A percentile compares a stretch with the other conserved stretches of the same genome.
These are phyloP conservation scores for Acacia melanoxylon DNA, from an alignment of 306 rosid species.

Conservation along the genomic window DNA sequence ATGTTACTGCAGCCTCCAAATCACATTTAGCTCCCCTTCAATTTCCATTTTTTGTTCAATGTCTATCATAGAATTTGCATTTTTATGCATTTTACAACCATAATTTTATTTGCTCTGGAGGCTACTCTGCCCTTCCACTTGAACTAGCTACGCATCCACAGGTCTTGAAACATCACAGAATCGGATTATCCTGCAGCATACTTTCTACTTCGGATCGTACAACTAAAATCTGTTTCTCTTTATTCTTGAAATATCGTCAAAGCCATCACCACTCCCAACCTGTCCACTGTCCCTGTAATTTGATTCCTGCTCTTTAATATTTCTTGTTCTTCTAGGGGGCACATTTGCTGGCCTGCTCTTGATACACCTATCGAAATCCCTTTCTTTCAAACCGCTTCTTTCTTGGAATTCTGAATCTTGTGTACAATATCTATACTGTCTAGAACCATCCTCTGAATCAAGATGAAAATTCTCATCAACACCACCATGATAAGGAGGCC, in stretches of 20 bases:
- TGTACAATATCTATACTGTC: conserved; percentile 68
- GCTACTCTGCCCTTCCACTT: neutral
- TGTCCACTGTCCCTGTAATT: conserved; percentile 73
- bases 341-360: conserved; percentile 64
- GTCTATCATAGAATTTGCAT: neutral
- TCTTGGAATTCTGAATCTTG: conserved; percentile 79
- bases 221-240: conserved; percentile 77
- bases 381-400: conserved; percentile 66
- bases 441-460: conserved; percentile 59
- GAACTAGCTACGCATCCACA: neutral
- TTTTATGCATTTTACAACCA: neutral
- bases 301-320: conserved; percentile 70
- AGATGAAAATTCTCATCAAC: conserved; percentile 65
- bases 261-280: conserved; percentile 66
- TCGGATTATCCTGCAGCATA: conserved; percentile 17
- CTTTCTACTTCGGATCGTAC: neutral
- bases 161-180: too few species aligned
- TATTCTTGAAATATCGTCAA: conserved; percentile 66
- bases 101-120: neutral
- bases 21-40: neutral
- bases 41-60: too few species aligned
- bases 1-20: neutral
- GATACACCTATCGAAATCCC: conserved; percentile 67
- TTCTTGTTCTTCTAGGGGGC: conserved; percentile 71
- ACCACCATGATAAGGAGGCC: conserved; percentile 60